Base-by-base conservation (phyloP, 2,329 filamentous ascomycete species). In the Exophiala sp. region DNA sequence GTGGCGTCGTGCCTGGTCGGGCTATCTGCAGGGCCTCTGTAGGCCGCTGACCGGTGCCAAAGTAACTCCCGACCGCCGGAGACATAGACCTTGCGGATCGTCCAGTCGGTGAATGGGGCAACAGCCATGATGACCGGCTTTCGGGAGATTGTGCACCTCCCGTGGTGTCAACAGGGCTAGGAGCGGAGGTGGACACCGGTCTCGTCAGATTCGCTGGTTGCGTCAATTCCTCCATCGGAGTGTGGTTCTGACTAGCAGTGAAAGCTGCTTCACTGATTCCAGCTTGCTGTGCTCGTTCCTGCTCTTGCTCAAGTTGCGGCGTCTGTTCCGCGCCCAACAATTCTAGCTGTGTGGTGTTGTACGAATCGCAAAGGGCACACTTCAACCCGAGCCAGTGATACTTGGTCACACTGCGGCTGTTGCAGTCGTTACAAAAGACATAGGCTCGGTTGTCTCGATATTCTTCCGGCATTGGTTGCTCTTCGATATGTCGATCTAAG, bases 311-410 rank as follows among this genome's bases (percentile, higher is more conserved):
- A n/a, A 60, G 45, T 47, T 61, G 56, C 14, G 54, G 49, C 3
- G 56, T 62, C 38, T 59, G 52, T 32, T 68, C 65, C 8, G 67
- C 68, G 3, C 71, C 69, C 18, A 74, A 54, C 21, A 75, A 59
- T 43, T 69, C 67, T 47, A 74, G 65, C 59, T 76, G 72, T 9
- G 69, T 69, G 8, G 74, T 76, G 56, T 76, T 76, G 53, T 76
- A 76, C 8, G 72, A 74, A 59, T 75, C 72, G 57, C 74, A 76
- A 63, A 79, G 71, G 44, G 76, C 85, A 68, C 94, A 99, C 71
- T 95, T 96, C 42, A 96, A 77, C 0, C 94, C 94, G 3, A 97
- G 77, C 90, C 94, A 99, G 71, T 99, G 94, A 68, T 95, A 99
- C 29, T 82, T 81, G 18, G 94, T 90, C 18, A 88, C 87, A 57